Evolutionary conservation across 2,329 filamentous ascomycete genomes (phyloP), one percentile per base, ranked within the genome.

Genomic region (Rhinocladiella similis): DNA sequence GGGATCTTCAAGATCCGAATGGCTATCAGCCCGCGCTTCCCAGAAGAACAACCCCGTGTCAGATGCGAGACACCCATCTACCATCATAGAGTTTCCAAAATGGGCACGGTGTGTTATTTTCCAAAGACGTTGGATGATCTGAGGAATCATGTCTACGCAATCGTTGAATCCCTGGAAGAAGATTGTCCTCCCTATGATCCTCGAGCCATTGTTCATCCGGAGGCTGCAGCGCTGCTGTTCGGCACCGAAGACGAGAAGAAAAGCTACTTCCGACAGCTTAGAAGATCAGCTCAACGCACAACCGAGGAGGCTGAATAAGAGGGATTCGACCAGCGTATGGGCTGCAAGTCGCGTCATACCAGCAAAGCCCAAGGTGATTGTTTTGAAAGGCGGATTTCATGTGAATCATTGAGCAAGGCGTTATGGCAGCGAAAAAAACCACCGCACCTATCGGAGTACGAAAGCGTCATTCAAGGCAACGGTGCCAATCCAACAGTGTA

Each of bases 171-270:
- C 1, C 78, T 97, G n/a, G 91, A 97, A 68, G 92, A 97, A 54
- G 90, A 95, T 58, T 81, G 85, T 1, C 90, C 92, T 0, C 87
- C 89, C 0, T 97, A 96, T 68, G 94, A 99, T 69, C 94, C 94
- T 1, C 83, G 93, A 45, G 92, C 90, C 10, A 83, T 91, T 29
- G 90, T 97, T 36, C 88, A 96, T 62, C 88, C 86, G 0, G 92
- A 96, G 67, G 91, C 92, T 1, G 87, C 89, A 39, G 90, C 86
- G 71, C 77, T 97, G 45, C 94, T 88, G 69, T 99, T 94, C 93
- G 91, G 91, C 2, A 80, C 80, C 3, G 74, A 83, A 0, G 87
- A 91, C 2, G 87, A 93, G 51, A 89, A 89, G 69, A 96, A 92
- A 73, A 75, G 84, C 63, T 97, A 97, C 75, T 91, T 89, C 66